phyloP scores from a whole-genome alignment of 2,329 filamentous ascomycete genomes.

The Sclerotinia trifoliorum region DNA sequence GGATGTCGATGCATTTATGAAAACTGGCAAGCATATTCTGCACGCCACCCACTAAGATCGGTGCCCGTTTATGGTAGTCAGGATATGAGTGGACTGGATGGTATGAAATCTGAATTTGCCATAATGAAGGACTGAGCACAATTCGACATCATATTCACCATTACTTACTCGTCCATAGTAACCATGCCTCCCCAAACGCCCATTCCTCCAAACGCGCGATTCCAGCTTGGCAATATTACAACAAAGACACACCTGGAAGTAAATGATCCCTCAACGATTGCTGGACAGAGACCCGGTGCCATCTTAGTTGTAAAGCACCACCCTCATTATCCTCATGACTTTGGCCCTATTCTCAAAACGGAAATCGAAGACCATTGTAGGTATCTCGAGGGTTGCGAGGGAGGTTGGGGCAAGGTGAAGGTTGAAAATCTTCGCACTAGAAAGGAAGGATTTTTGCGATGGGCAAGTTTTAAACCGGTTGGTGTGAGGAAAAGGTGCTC shows the following conservation, averaged over 20 bases:
- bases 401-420: slow-evolving; percentile 6
- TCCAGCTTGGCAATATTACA: neutral
- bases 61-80: neutral
- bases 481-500: neutral
- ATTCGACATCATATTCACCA: neutral
- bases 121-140: neutral
- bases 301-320: slow-evolving; percentile 11
- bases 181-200: neutral
- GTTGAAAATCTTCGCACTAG: slow-evolving; percentile 16
- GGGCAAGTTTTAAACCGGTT: slow-evolving; percentile 10
- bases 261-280: neutral
- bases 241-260: neutral
- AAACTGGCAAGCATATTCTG: slow-evolving; percentile 3
- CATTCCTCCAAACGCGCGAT: neutral
- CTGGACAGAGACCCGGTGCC: slow-evolving; percentile 5
- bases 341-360: neutral
- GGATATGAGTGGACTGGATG: neutral
- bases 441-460: slow-evolving; percentile 10
- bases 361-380: slow-evolving; percentile 4
- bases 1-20: slow-evolving; percentile 21
- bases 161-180: neutral
- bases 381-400: neutral
- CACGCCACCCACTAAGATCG: neutral
- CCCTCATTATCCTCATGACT: neutral
- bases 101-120: neutral